phyloP scores from a whole-genome alignment of 257 asterid genomes.

The Fraxinus pennsylvanica region DNA sequence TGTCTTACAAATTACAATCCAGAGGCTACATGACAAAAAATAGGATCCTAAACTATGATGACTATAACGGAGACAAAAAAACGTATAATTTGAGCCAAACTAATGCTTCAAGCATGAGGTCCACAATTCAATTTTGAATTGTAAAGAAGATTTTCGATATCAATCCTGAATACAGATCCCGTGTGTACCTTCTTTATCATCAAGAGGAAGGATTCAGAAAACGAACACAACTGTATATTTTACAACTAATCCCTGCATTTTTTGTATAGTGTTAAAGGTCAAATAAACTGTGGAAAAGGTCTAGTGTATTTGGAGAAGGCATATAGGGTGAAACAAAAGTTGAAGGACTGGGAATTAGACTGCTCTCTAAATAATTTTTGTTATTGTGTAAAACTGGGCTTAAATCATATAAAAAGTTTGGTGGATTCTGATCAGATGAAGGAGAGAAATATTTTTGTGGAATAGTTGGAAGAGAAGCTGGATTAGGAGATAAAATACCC shows the following conservation, averaged over 20 bases:
- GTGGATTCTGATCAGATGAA: conserved; percentile 53
- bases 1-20: conserved; percentile 26
- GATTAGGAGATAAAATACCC: conserved; percentile 85
- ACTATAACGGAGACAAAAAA: conserved; percentile 16
- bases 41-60: conserved; percentile 18
- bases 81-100: conserved; percentile 17
- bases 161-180: not conserved
- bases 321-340: conserved; percentile 59
- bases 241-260: not conserved
- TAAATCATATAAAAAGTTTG: conserved; percentile 55
- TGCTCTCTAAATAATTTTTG: conserved; percentile 43
- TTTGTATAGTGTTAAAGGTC: conserved; percentile 39
- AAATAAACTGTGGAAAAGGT: conserved; percentile 63
- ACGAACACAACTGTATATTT: too few relatives aligned
- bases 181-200: not conserved
- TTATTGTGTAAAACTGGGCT: conserved; percentile 67
- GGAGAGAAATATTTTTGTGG: conserved; percentile 72
- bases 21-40: conserved; percentile 18
- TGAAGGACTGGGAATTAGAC: conserved; percentile 60
- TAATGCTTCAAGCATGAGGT: conserved; percentile 24
- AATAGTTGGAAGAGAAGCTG: conserved; percentile 72
- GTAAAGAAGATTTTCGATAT: too few relatives aligned
- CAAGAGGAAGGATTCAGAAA: not conserved
- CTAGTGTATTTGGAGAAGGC: conserved; percentile 73
- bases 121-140: not conserved